Evolutionary conservation across 345 rosid species (phyloP).

Genomic region (Adansonia digitata): DNA sequence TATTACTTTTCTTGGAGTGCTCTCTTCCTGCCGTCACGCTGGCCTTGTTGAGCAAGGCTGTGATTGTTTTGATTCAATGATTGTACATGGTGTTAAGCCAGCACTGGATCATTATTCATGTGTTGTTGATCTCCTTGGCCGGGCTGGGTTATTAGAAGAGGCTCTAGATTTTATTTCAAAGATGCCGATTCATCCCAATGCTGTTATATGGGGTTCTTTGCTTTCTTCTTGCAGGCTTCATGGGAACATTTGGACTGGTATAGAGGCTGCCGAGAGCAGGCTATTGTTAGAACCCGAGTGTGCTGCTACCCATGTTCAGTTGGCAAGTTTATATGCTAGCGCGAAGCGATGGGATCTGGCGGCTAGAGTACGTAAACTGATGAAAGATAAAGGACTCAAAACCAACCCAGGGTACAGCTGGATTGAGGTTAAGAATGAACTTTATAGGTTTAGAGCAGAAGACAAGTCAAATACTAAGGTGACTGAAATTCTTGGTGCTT

Average conservation of each 20-base stretch:
- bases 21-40: slow-evolving; percentile 82
- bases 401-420: slow-evolving; percentile 79
- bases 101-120: slow-evolving; percentile 76
- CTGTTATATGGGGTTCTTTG: slow-evolving; percentile 80
- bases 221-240: slow-evolving; percentile 81
- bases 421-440: slow-evolving; percentile 68
- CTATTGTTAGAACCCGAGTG: slow-evolving; percentile 68
- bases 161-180: slow-evolving; percentile 45
- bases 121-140: slow-evolving; percentile 86
- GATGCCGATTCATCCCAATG: slow-evolving; percentile 73
- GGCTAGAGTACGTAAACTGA: slow-evolving; percentile 63
- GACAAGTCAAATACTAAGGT: slow-evolving; percentile 41
- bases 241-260: slow-evolving; percentile 60
- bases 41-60: slow-evolving; percentile 67
- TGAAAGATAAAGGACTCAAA: slow-evolving; percentile 73
- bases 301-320: slow-evolving; percentile 70
- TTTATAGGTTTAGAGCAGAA: slow-evolving; percentile 66
- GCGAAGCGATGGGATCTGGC: slow-evolving; percentile 62
- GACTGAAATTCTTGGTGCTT: slow-evolving; percentile 34
- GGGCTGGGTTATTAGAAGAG: slow-evolving; percentile 69
- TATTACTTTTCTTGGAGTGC: slow-evolving; percentile 73
- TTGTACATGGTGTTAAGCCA: slow-evolving; percentile 46
- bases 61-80: slow-evolving; percentile 54
- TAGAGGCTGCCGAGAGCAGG: slow-evolving; percentile 77
- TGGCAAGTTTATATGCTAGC: slow-evolving; percentile 75